Percentiles rank a stretch among this genome's conserved stretches.
Evolutionary conservation across 257 asterid genomes (phyloP).

Genomic region (Solanum gracilifrons): DNA sequence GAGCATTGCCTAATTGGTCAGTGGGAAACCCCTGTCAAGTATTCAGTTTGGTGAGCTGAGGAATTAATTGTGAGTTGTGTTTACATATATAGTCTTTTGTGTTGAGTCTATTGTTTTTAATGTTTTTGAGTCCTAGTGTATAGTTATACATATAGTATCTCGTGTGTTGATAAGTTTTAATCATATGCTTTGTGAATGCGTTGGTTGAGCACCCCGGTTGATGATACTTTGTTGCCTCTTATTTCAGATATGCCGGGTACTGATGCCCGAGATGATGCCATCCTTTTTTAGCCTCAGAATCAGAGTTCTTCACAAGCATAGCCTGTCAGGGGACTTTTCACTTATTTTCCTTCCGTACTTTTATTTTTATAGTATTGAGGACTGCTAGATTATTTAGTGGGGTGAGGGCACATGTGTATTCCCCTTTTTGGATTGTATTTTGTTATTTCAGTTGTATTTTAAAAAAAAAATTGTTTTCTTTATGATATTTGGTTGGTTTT

Average conservation of each 20-base stretch:
- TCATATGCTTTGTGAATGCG: background rate
- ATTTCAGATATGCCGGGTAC: background rate
- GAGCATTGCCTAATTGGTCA: background rate
- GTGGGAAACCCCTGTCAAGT: background rate
- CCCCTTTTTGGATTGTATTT: too few relatives aligned
- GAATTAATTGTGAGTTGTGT: background rate
- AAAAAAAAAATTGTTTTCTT: too few relatives aligned
- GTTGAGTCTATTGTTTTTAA: background rate
- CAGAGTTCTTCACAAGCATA: background rate
- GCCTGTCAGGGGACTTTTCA: background rate
- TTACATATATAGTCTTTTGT: background rate
- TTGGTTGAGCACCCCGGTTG: background rate
- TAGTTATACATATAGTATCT: background rate
- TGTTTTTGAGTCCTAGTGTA: background rate
- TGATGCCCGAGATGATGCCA: background rate
- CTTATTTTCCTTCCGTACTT: too few relatives aligned
- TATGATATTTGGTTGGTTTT: background rate
- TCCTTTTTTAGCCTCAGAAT: background rate
- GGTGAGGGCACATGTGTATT: background rate
- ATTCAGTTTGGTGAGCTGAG: background rate
- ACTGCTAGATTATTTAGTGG: background rate
- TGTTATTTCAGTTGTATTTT: too few relatives aligned
- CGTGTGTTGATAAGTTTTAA: background rate
- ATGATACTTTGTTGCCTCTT: background rate
- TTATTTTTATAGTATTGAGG: background rate